Evolutionary conservation across 352 stramenopile species (phyloP).

Genomic region (Aphanomyces astaci): DNA sequence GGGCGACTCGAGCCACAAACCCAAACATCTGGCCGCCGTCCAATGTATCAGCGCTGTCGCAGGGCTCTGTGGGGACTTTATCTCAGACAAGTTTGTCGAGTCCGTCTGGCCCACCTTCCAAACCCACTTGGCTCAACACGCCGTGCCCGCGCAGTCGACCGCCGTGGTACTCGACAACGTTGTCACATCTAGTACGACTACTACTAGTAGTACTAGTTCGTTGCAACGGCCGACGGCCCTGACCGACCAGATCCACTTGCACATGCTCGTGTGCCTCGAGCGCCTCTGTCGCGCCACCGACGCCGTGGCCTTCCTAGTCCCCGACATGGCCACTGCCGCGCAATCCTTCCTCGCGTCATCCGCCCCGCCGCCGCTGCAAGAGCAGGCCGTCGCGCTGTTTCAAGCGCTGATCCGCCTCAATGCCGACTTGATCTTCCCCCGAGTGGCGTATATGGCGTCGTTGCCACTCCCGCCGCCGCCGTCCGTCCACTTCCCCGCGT

Average conservation of each 20-base stretch:
- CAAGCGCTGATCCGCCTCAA: not conserved
- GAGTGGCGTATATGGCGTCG: not conserved
- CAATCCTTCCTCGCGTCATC: not conserved
- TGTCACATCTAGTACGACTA: too few relatives aligned
- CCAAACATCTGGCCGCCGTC: conserved; percentile 52
- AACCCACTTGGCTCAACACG: conserved; percentile 29
- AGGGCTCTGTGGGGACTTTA: conserved; percentile 58
- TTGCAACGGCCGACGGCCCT: not conserved
- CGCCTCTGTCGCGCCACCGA: not conserved
- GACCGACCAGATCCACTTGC: not conserved
- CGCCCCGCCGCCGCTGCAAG: not conserved
- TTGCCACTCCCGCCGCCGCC: not conserved
- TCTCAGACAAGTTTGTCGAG: conserved; percentile 72
- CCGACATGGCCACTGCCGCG: not conserved
- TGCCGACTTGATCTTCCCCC: conserved; percentile 3
- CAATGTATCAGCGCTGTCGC: conserved; percentile 45
- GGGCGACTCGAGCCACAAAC: conserved; percentile 37
- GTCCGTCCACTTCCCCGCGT: not conserved
- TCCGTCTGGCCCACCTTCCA: conserved; percentile 60
- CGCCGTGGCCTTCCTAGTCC: not conserved
- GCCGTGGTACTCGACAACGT: not conserved
- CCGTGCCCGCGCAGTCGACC: not conserved
- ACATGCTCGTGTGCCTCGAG: not conserved
- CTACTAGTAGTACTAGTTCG: too few relatives aligned
- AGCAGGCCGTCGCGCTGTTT: not conserved